Percentiles rank a stretch among this genome's conserved stretches.
These are phyloP conservation scores for Protomyces arabidopsidicola DNA, from an alignment of 1,139 yeast species.

Conservation along the genomic window DNA sequence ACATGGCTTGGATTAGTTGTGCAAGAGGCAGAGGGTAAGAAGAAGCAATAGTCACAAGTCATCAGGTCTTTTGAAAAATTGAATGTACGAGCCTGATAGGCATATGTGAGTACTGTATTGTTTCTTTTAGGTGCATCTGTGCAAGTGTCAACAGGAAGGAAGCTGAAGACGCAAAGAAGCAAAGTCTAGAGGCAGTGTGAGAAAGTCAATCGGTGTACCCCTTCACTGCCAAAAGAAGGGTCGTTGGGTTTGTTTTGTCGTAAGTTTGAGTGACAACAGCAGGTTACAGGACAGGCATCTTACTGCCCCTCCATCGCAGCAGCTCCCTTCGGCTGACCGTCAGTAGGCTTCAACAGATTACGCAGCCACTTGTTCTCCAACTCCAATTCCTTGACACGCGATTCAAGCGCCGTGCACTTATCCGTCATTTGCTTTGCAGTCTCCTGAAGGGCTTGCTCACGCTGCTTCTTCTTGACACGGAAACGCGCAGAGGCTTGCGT, in stretches of 20 bases:
- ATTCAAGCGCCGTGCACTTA: constrained; percentile 55
- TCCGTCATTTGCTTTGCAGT: constrained; percentile 60
- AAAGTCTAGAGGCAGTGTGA: not conserved
- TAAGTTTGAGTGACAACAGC: not conserved
- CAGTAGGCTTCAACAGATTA: constrained; percentile 50
- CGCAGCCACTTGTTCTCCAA: constrained; percentile 78
- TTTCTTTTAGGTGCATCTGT: no score
- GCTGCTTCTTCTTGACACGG: constrained; percentile 72
- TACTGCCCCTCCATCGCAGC: no score
- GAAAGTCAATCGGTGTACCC: not conserved
- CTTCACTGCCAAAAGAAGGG: no score
- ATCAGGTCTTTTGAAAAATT: no score
- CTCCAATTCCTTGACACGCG: constrained; percentile 62
- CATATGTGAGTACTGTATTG: no score
- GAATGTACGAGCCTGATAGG: no score
- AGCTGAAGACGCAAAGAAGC: no score
- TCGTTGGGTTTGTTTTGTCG: not conserved
- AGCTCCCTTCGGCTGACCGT: not conserved
- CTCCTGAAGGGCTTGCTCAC: constrained; percentile 79
- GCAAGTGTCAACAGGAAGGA: no score
- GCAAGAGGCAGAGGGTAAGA: constrained; percentile 13
- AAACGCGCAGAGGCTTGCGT: constrained; percentile 80
- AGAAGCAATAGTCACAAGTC: not conserved
- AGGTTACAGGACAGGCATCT: no score
- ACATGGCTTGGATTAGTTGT: constrained; percentile 27